Conservation (phyloP, 768 basidiomycete species). For the Mycena indigotica region DNA sequence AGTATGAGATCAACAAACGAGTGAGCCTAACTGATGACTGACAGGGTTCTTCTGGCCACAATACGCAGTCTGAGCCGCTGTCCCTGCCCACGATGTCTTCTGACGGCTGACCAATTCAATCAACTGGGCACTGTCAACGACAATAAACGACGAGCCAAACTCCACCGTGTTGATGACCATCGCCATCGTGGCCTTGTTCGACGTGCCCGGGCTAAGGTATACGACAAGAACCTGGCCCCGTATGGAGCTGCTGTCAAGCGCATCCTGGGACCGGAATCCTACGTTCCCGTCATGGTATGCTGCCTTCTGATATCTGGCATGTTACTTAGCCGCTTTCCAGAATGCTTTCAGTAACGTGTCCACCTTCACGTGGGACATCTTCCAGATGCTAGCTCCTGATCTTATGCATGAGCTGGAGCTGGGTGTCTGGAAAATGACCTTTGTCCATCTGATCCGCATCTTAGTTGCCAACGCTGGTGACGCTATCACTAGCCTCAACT, state of each 20-base stretch:
- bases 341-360: conserved; percentile 24
- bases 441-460: conserved; percentile 23
- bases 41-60: conserved; percentile 19
- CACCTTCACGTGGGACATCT: conserved; percentile 15
- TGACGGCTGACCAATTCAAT: conserved; percentile 13
- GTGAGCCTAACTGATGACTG: neutral
- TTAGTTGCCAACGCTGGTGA: neutral
- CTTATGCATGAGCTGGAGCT: conserved; percentile 28
- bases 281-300: neutral
- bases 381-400: conserved; percentile 24
- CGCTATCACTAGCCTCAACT: neutral
- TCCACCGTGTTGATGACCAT: neutral
- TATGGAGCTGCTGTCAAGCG: neutral
- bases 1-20: neutral
- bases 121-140: conserved; percentile 21
- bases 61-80: conserved; percentile 22
- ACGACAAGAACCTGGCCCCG: no score
- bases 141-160: neutral
- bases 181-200: neutral
- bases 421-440: conserved; percentile 24
- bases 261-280: neutral
- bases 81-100: conserved; percentile 25
- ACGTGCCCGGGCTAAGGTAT: no score
- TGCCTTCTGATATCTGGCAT: neutral
- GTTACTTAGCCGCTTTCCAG: neutral